phyloP scores from a whole-genome alignment of 2,329 filamentous ascomycete species.

The Stemphylium beticola region DNA sequence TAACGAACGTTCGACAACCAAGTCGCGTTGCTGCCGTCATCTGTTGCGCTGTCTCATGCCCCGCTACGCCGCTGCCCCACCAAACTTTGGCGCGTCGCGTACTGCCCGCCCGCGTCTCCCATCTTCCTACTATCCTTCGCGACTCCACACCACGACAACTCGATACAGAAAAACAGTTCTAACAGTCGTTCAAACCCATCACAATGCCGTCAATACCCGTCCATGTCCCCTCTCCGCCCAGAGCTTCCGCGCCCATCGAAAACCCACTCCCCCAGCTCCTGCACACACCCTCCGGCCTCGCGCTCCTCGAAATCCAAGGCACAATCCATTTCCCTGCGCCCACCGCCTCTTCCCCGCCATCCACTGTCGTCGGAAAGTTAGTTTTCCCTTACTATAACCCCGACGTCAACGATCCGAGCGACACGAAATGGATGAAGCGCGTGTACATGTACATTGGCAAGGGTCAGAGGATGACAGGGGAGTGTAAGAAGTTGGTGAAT shows the following conservation, averaged over 20 bases:
- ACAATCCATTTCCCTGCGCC: conserved; percentile 79
- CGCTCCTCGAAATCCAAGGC: conserved; percentile 90
- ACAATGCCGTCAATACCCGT: conserved; percentile 43
- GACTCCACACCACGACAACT: background rate
- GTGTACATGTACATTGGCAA: conserved; percentile 88
- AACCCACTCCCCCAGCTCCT: conserved; percentile 80
- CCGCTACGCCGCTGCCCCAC: conserved; percentile 15
- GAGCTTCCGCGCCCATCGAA: conserved; percentile 6
- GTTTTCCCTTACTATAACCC: conserved; percentile 78
- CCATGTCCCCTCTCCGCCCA: conserved; percentile 16
- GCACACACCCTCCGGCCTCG: conserved; percentile 86
- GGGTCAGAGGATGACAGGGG: conserved; percentile 86
- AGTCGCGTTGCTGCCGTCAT: background rate
- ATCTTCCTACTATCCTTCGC: background rate
- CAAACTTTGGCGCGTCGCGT: conserved; percentile 19
- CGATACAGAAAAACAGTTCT: background rate
- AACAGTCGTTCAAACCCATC: background rate
- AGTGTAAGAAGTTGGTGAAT: conserved; percentile 83
- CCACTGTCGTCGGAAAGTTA: conserved; percentile 71
- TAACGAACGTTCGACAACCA: background rate
- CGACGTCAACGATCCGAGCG: conserved; percentile 51
- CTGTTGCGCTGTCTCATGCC: background rate
- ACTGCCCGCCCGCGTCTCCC: background rate
- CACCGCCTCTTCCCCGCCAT: conserved; percentile 38
- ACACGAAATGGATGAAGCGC: conserved; percentile 84